These are phyloP conservation scores for Keithomyces neogunnii DNA, from an alignment of 2,329 filamentous ascomycete genomes.

Conservation along the genomic window DNA sequence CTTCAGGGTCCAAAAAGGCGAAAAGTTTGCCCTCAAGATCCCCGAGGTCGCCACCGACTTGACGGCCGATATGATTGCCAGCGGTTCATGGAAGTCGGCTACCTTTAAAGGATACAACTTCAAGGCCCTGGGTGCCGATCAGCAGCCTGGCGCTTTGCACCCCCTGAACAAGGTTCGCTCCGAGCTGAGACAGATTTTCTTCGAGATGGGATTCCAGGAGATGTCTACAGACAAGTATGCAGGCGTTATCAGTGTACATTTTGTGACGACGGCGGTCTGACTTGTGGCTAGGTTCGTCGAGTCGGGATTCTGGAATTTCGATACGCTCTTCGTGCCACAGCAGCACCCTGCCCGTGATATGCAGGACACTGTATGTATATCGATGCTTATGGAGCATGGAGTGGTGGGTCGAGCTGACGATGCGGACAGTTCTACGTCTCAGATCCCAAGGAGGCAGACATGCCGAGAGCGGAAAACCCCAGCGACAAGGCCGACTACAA, in stretches of 20 bases:
- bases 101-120: slow-evolving; percentile 79
- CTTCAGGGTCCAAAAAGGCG: slow-evolving; percentile 77
- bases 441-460: slow-evolving; percentile 71
- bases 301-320: slow-evolving; percentile 97
- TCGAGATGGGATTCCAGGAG: slow-evolving; percentile 97
- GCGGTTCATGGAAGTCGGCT: slow-evolving; percentile 84
- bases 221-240: slow-evolving; percentile 75
- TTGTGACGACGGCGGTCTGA: not conserved
- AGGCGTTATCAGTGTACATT: too few species aligned
- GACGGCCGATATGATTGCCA: slow-evolving; percentile 84
- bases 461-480: slow-evolving; percentile 39
- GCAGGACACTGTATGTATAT: slow-evolving; percentile 61
- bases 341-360: slow-evolving; percentile 96
- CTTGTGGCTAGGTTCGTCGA: slow-evolving; percentile 57
- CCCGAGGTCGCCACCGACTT: slow-evolving; percentile 91
- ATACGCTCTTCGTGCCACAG: slow-evolving; percentile 86
- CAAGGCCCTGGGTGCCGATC: slow-evolving; percentile 58
- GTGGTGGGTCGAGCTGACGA: not conserved
- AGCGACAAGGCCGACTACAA: slow-evolving; percentile 60
- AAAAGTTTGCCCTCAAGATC: slow-evolving; percentile 83
- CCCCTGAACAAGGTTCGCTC: slow-evolving; percentile 89
- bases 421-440: slow-evolving; percentile 71
- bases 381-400: not conserved
- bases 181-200: slow-evolving; percentile 97
- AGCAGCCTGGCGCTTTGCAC: slow-evolving; percentile 53